Evolutionary conservation across 495 filamentous ascomycete species (phyloP).

Genomic region (Achaetomiella virescens): DNA sequence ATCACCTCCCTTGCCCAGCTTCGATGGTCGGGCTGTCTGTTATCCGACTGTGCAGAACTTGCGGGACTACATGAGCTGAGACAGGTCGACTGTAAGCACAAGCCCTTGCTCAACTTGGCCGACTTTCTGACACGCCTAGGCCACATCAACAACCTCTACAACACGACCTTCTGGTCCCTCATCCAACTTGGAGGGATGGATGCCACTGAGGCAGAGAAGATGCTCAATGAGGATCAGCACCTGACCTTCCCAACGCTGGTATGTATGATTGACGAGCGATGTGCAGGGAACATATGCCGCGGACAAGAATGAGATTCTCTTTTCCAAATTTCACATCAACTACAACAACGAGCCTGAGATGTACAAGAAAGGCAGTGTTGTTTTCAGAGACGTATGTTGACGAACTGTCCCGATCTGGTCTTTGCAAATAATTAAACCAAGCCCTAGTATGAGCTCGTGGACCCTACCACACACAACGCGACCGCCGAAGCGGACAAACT

Average conservation of each 20-base stretch:
- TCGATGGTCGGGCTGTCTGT: conserved; percentile 84
- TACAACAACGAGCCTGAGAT: conserved; percentile 95
- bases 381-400: conserved; percentile 80
- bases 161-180: conserved; percentile 92
- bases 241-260: too few relatives aligned
- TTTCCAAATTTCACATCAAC: conserved; percentile 82
- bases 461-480: conserved; percentile 39
- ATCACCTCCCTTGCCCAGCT: conserved; percentile 71
- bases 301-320: conserved; percentile 96
- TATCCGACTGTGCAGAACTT: conserved; percentile 76
- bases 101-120: neutral
- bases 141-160: conserved; percentile 97
- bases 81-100: conserved; percentile 80
- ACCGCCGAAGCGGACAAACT: conserved; percentile 32
- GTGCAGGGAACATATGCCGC: conserved; percentile 67
- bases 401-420: too few relatives aligned
- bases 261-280: conserved; percentile 1
- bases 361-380: conserved; percentile 85
- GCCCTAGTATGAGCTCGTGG: conserved; percentile 47
- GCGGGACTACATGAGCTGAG: conserved; percentile 93
- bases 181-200: conserved; percentile 70
- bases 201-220: conserved; percentile 69
- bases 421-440: conserved; percentile 3
- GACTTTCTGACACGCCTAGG: conserved; percentile 42
- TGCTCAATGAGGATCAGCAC: conserved; percentile 44